A percentile compares a stretch with the other conserved stretches of the same genome.
phyloP scores from a whole-genome alignment of 768 basidiomycete genomes.

The Mycena epipterygia region DNA sequence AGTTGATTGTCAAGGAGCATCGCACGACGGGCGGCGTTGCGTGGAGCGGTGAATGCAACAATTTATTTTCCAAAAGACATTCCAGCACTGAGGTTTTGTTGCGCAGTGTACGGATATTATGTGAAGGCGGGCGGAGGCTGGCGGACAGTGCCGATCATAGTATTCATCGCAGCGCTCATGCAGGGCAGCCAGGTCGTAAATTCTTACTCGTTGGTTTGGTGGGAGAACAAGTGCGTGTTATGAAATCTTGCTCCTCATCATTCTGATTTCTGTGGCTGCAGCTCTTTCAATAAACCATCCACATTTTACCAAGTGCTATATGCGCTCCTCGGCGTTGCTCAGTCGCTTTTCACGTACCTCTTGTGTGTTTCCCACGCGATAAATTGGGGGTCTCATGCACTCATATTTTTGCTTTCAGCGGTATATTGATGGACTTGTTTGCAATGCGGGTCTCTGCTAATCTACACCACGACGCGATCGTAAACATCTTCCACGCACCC shows the following conservation, averaged over 20 bases:
- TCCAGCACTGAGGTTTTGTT: not conserved
- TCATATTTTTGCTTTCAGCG: slow-evolving; percentile 46
- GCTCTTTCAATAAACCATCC: slow-evolving; percentile 61
- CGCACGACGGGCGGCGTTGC: slow-evolving; percentile 75
- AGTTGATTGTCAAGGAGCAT: slow-evolving; percentile 74
- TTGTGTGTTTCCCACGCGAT: no score
- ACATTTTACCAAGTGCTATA: slow-evolving; percentile 78
- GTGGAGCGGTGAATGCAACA: slow-evolving; percentile 59
- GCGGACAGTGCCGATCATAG: slow-evolving; percentile 61
- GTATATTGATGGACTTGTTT: slow-evolving; percentile 67
- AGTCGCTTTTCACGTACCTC: slow-evolving; percentile 67
- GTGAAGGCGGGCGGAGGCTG: slow-evolving; percentile 66
- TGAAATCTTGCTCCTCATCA: not conserved
- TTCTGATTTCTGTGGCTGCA: no score
- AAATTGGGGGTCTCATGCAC: not conserved
- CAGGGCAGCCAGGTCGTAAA: slow-evolving; percentile 73
- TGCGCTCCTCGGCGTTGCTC: slow-evolving; percentile 69
- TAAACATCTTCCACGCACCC: slow-evolving; percentile 74
- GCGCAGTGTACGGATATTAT: slow-evolving; percentile 72
- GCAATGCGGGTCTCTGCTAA: slow-evolving; percentile 71
- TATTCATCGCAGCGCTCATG: slow-evolving; percentile 67
- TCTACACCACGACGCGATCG: slow-evolving; percentile 68
- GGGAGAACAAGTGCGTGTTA: slow-evolving; percentile 67
- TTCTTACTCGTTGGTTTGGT: slow-evolving; percentile 79
- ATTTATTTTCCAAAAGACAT: not conserved